A percentile compares a stretch with the other conserved stretches of the same genome.
These are phyloP conservation scores for Drosera capensis DNA, from an alignment of 148 eudicot genomes.

Conservation along the genomic window DNA sequence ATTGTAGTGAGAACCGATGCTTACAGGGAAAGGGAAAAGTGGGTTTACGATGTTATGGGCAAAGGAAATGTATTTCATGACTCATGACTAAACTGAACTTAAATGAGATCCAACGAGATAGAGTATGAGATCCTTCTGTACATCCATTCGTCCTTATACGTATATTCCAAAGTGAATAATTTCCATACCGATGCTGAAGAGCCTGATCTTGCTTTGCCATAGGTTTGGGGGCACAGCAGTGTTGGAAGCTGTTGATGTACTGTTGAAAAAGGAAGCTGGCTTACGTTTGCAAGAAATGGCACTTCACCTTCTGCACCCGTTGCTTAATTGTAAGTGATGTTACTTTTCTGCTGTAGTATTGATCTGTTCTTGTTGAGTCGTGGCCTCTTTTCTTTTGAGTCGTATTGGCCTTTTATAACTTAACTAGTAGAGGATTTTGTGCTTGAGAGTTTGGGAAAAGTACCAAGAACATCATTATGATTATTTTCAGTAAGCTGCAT, in stretches of 20 bases:
- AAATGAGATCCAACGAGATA: too few relatives aligned
- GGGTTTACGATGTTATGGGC: too few relatives aligned
- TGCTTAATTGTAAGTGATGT: slow-evolving; percentile 61
- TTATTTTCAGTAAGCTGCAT: too few relatives aligned
- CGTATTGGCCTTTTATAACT: too few relatives aligned
- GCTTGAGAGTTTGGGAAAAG: too few relatives aligned
- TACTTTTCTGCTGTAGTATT: neutral
- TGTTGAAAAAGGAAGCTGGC: slow-evolving; percentile 60
- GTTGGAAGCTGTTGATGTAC: slow-evolving; percentile 39
- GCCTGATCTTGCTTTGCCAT: slow-evolving; percentile 10
- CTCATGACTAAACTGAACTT: too few relatives aligned
- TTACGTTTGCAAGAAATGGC: slow-evolving; percentile 52
- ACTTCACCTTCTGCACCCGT: slow-evolving; percentile 51
- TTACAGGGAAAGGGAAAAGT: slow-evolving; percentile 59
- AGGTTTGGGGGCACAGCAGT: slow-evolving; percentile 46
- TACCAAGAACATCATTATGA: too few relatives aligned
- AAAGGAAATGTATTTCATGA: too few relatives aligned
- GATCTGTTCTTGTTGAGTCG: neutral
- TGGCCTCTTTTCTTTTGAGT: neutral
- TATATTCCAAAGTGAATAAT: too few relatives aligned
- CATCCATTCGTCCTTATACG: too few relatives aligned
- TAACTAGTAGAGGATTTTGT: too few relatives aligned
- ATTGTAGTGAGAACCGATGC: slow-evolving; percentile 50
- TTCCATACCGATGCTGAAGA: neutral
- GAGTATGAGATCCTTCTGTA: too few relatives aligned